These are phyloP conservation scores for Claviceps maximensis DNA, from an alignment of 2,329 filamentous ascomycete species.

Conservation along the genomic window DNA sequence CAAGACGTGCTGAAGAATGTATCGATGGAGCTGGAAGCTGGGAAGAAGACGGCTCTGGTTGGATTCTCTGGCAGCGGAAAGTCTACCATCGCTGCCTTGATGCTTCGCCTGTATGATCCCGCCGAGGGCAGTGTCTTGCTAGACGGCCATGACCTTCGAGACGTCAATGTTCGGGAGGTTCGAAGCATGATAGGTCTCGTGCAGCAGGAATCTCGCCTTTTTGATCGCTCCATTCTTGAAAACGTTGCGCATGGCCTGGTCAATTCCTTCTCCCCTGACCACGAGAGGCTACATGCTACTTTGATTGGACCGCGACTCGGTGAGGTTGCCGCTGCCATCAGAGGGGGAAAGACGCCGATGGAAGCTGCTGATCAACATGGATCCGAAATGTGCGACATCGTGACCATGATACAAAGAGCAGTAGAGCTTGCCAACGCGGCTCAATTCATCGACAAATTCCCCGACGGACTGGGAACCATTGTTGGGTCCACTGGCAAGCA, in stretches of 20 bases:
- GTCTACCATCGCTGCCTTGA: constrained; percentile 51
- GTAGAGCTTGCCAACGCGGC: neutral
- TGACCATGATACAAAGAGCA: neutral
- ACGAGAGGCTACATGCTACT: constrained; percentile 26
- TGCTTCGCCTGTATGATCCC: constrained; percentile 53
- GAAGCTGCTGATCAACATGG: neutral
- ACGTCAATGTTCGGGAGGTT: constrained; percentile 45
- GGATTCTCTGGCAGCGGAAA: constrained; percentile 56
- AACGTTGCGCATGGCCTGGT: constrained; percentile 33
- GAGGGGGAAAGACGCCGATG: neutral
- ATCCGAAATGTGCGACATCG: neutral
- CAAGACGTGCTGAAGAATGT: constrained; percentile 9
- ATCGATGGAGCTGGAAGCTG: constrained; percentile 22
- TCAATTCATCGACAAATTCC: neutral
- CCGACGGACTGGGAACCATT: constrained; percentile 3
- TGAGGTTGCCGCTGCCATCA: neutral
- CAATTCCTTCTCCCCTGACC: constrained; percentile 26
- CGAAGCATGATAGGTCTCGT: constrained; percentile 43
- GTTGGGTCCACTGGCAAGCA: constrained; percentile 49
- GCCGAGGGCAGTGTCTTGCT: constrained; percentile 24
- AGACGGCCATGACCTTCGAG: constrained; percentile 30
- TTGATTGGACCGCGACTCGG: neutral
- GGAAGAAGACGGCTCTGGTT: constrained; percentile 56
- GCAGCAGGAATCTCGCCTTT: constrained; percentile 48
- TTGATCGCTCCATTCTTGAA: constrained; percentile 42